These are phyloP conservation scores for Moesziomyces antarcticus DNA, from an alignment of 1,284 basidiomycete species.

Conservation along the genomic window DNA sequence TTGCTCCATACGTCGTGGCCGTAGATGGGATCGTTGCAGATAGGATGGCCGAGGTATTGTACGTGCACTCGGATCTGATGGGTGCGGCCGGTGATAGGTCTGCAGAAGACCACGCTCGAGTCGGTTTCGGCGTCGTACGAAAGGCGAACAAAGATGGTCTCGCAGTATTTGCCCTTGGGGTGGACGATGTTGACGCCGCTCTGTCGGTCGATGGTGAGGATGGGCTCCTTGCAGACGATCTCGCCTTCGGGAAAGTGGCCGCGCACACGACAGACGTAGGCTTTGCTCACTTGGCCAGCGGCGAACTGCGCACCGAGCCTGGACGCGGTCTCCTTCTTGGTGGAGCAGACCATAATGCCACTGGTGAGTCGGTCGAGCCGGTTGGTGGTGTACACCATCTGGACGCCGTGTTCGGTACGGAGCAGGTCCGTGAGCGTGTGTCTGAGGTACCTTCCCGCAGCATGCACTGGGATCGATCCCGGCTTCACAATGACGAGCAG, in stretches of 20 bases:
- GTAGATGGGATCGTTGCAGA: constrained; percentile 74
- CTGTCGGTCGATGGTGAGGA: constrained; percentile 92
- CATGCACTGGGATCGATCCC: constrained; percentile 65
- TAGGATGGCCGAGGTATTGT: constrained; percentile 91
- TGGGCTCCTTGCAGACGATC: constrained; percentile 83
- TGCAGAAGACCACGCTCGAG: constrained; percentile 87
- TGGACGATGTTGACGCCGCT: constrained; percentile 91
- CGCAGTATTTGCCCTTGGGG: constrained; percentile 71
- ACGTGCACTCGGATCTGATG: constrained; percentile 96
- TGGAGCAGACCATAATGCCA: constrained; percentile 92
- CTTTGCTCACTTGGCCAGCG: constrained; percentile 77
- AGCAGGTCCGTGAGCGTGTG: constrained; percentile 81
- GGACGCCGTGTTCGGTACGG: constrained; percentile 82
- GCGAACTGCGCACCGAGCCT: constrained; percentile 71
- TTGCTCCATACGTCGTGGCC: constrained; percentile 63
- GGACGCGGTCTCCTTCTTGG: constrained; percentile 79
- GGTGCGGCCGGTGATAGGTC: constrained; percentile 73
- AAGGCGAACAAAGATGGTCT: constrained; percentile 87
- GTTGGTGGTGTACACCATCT: constrained; percentile 89
- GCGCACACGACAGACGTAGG: constrained; percentile 54
- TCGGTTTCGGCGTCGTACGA: constrained; percentile 84
- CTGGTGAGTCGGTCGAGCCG: constrained; percentile 93
- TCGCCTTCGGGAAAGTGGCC: constrained; percentile 74
- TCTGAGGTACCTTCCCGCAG: constrained; percentile 59
- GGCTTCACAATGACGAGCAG: constrained; percentile 82